These are phyloP conservation scores for Chlorella ohadii DNA, from an alignment of 139 green algal genomes.

Conservation along the genomic window DNA sequence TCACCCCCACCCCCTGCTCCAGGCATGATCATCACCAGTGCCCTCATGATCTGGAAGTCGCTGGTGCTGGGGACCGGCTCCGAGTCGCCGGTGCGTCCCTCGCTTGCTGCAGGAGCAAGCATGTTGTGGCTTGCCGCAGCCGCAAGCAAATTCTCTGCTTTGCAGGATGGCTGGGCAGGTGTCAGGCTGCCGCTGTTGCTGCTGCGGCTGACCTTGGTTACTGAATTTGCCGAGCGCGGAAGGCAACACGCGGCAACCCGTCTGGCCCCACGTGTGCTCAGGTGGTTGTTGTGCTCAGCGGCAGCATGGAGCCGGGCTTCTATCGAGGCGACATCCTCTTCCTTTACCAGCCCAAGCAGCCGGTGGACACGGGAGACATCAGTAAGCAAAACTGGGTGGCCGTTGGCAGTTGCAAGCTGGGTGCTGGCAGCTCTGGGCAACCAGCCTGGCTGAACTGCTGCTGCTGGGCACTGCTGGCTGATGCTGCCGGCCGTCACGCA, in stretches of 20 bases:
- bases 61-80: constrained; percentile 94
- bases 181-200: not conserved
- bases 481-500: not conserved
- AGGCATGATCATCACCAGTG: constrained; percentile 96
- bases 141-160: too few species aligned
- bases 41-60: constrained; percentile 98
- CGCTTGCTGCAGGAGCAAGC: too few species aligned
- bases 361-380: constrained; percentile 15
- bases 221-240: too few species aligned
- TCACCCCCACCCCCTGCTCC: not conserved
- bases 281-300: constrained; percentile 97
- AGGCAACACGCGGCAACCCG: not conserved
- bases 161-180: too few species aligned
- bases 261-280: constrained; percentile 35
- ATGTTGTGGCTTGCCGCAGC: too few species aligned
- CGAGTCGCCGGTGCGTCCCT: constrained; percentile 87
- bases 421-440: too few species aligned
- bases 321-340: constrained; percentile 98
- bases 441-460: too few species aligned
- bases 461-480: not conserved
- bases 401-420: too few species aligned
- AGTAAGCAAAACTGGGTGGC: not conserved
- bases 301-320: constrained; percentile 98
- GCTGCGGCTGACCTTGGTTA: too few species aligned
- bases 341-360: constrained; percentile 81